A percentile compares a stretch with the other conserved stretches of the same genome.
Evolutionary conservation across 306 rosid genomes (phyloP).

Genomic region (Cercis canadensis): DNA sequence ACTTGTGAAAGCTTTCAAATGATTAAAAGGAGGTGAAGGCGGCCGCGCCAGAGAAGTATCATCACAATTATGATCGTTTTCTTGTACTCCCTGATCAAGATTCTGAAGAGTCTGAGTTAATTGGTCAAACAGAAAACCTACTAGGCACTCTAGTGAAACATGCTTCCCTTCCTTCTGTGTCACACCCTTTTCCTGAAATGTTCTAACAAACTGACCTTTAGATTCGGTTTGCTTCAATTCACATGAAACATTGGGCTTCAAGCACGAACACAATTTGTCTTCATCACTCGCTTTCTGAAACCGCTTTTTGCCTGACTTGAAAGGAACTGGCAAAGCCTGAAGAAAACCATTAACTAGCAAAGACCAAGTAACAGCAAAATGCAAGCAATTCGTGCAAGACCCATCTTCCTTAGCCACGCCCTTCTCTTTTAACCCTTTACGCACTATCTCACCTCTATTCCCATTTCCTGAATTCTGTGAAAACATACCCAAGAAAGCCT

Average conservation of each 20-base stretch:
- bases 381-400: conserved; percentile 78
- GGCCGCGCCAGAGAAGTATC: conserved; percentile 37
- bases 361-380: conserved; percentile 83
- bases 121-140: conserved; percentile 81
- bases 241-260: conserved; percentile 55
- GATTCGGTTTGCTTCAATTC: conserved; percentile 62
- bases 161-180: conserved; percentile 57
- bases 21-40: conserved; percentile 51
- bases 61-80: conserved; percentile 39
- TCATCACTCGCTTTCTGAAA: conserved; percentile 67
- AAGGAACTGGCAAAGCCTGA: conserved; percentile 85
- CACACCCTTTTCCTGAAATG: conserved; percentile 44
- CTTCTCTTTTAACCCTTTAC: conserved; percentile 40
- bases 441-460: conserved; percentile 46
- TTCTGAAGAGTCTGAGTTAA: conserved; percentile 66
- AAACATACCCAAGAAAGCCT: conserved; percentile 72
- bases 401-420: conserved; percentile 61
- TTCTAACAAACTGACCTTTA: conserved; percentile 43
- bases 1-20: conserved; percentile 57
- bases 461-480: conserved; percentile 58
- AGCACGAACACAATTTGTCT: conserved; percentile 54
- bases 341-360: conserved; percentile 69
- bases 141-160: conserved; percentile 68
- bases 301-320: conserved; percentile 73
- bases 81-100: conserved; percentile 57